These are phyloP conservation scores for Aspergillus hiratsukae DNA, from an alignment of 2,329 filamentous ascomycete species.

Conservation along the genomic window DNA sequence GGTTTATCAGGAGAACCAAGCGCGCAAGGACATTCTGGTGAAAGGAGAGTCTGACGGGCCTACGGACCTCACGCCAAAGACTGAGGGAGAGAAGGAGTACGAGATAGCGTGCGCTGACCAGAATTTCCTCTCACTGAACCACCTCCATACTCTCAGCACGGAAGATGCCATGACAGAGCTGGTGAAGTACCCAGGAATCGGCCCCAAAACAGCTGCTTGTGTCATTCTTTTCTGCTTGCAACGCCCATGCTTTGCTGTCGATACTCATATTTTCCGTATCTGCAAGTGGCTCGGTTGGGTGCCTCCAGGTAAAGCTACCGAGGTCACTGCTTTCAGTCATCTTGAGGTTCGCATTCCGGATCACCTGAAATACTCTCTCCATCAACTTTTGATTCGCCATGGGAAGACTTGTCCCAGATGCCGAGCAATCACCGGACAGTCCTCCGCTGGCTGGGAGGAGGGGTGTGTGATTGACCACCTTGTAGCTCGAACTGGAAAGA, in stretches of 20 bases:
- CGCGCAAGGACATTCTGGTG: slow-evolving; percentile 49
- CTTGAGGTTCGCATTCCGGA: slow-evolving; percentile 59
- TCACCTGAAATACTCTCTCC: slow-evolving; percentile 59
- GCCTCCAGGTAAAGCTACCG: slow-evolving; percentile 44
- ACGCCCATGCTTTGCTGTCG: slow-evolving; percentile 60
- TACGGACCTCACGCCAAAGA: slow-evolving; percentile 39
- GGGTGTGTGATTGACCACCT: slow-evolving; percentile 62
- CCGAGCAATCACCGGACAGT: slow-evolving; percentile 56
- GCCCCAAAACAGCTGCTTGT: slow-evolving; percentile 63
- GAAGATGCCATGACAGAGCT: slow-evolving; percentile 56
- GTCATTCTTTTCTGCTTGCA: slow-evolving; percentile 62
- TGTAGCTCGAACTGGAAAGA: slow-evolving; percentile 53
- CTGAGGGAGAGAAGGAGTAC: slow-evolving; percentile 48
- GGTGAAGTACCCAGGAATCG: slow-evolving; percentile 58
- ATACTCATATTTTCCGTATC: slow-evolving; percentile 63
- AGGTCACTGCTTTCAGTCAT: slow-evolving; percentile 53
- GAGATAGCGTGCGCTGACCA: slow-evolving; percentile 56
- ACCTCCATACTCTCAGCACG: slow-evolving; percentile 53
- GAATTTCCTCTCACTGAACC: slow-evolving; percentile 60
- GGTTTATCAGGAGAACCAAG: slow-evolving; percentile 64
- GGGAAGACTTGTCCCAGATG: slow-evolving; percentile 60
- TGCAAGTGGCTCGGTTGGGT: slow-evolving; percentile 61
- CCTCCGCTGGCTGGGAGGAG: slow-evolving; percentile 59
- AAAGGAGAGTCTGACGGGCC: slow-evolving; percentile 42
- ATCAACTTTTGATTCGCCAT: slow-evolving; percentile 59